Evolutionary conservation across 768 basidiomycete genomes (phyloP).

Genomic region (Collybia nuda): DNA sequence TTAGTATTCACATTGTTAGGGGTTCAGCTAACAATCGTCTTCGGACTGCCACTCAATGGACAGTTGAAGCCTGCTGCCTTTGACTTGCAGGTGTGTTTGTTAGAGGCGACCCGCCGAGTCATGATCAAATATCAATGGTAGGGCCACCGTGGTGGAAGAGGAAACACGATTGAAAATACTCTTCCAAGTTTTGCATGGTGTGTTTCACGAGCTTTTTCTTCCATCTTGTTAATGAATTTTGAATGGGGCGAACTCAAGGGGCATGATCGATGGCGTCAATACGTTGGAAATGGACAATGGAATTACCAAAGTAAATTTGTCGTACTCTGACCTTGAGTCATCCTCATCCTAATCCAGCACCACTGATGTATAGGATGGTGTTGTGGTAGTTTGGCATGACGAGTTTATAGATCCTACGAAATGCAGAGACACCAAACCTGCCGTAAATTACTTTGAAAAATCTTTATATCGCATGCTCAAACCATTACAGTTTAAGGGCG

Average conservation of each 20-base stretch:
- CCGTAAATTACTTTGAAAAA: conserved; percentile 34
- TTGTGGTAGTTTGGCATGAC: conserved; percentile 82
- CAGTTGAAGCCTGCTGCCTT: conserved; percentile 28
- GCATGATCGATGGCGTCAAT: conserved; percentile 70
- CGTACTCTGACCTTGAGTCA: background rate
- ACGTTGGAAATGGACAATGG: conserved; percentile 82
- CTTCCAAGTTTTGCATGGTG: conserved; percentile 79
- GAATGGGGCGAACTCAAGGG: conserved; percentile 40
- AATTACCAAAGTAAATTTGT: conserved; percentile 55
- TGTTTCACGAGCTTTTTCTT: conserved; percentile 9
- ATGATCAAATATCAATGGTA: conserved; percentile 22
- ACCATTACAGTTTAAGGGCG: conserved; percentile 43
- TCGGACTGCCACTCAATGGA: background rate
- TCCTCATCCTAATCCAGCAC: background rate
- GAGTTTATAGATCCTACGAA: conserved; percentile 61
- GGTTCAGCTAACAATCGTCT: too few relatives aligned
- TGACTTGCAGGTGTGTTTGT: conserved; percentile 46
- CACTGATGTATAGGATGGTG: conserved; percentile 57
- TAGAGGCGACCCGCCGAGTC: background rate
- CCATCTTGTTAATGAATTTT: background rate
- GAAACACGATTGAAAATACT: conserved; percentile 71
- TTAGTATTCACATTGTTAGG: too few relatives aligned
- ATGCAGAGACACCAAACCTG: conserved; percentile 68
- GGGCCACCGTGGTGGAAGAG: conserved; percentile 79
- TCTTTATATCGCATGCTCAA: background rate